Percentiles rank a stretch among this genome's conserved stretches.
Conservation (phyloP, 2,329 filamentous ascomycete species). For the Fonsecaea nubica region DNA sequence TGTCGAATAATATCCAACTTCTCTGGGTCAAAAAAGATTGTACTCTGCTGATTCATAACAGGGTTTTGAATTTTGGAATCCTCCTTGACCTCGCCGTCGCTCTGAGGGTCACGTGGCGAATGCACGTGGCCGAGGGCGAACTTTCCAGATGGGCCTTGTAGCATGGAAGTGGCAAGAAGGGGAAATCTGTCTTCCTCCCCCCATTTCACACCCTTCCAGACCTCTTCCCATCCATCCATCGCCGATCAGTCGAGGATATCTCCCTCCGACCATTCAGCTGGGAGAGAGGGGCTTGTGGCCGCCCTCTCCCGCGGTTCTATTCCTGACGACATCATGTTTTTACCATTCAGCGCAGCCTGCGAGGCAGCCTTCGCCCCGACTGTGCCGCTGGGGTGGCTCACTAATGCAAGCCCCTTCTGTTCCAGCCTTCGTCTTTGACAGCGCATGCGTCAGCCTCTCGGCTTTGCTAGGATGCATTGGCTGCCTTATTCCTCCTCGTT, state of each 20-base stretch:
- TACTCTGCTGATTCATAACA: no score
- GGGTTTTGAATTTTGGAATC: background rate
- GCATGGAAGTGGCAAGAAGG: background rate
- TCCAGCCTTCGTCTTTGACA: constrained; percentile 33
- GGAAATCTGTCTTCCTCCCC: background rate
- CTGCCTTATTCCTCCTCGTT: constrained; percentile 29
- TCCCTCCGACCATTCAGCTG: constrained; percentile 23
- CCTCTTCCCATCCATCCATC: background rate
- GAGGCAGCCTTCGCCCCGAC: constrained; percentile 18
- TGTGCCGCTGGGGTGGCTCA: constrained; percentile 23
- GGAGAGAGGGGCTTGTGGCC: constrained; percentile 15
- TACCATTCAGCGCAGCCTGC: constrained; percentile 8
- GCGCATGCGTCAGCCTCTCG: constrained; percentile 35
- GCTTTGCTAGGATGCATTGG: constrained; percentile 29
- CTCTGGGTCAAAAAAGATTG: background rate
- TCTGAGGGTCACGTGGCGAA: background rate
- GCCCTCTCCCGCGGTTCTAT: constrained; percentile 26
- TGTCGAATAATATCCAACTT: background rate
- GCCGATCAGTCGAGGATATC: background rate
- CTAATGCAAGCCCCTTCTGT: constrained; percentile 34
- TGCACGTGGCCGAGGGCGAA: background rate
- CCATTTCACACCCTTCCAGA: background rate
- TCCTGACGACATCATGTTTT: constrained; percentile 28
- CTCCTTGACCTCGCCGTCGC: background rate
- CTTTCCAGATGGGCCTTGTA: background rate